Evolutionary conservation across 495 filamentous ascomycete genomes (phyloP).

Genomic region (Lophiostoma macrostomum): DNA sequence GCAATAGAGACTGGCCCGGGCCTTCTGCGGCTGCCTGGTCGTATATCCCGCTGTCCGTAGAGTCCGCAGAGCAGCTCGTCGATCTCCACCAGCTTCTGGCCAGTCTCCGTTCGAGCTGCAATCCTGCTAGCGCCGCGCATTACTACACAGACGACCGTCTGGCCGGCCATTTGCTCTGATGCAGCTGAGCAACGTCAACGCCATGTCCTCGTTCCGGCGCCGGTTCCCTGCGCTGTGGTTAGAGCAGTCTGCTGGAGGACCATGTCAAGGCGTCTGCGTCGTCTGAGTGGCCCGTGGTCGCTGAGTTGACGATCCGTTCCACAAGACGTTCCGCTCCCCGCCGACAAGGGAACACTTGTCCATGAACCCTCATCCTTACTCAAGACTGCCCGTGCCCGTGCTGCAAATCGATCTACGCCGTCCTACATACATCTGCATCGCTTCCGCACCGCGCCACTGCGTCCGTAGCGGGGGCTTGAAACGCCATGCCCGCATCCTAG

Average conservation of each 20-base stretch:
- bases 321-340: conserved; percentile 22
- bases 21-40: conserved; percentile 13
- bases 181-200: conserved; percentile 14
- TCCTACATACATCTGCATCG: conserved; percentile 34
- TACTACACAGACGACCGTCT: no score
- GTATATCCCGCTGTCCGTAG: conserved; percentile 5
- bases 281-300: neutral
- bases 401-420: conserved; percentile 30
- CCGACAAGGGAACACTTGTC: conserved; percentile 25
- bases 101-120: no score
- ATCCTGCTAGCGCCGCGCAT: no score
- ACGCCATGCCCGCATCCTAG: conserved; percentile 26
- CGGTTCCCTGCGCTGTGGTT: neutral
- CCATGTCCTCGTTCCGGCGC: conserved; percentile 17
- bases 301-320: conserved; percentile 23
- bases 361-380: conserved; percentile 16
- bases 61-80: no score
- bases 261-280: neutral
- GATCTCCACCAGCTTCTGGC: no score
- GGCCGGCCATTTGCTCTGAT: no score
- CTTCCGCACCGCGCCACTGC: conserved; percentile 29
- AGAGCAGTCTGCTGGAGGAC: neutral
- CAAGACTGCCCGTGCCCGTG: no score
- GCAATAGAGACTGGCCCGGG: conserved; percentile 7
- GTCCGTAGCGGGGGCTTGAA: conserved; percentile 21